Percentiles rank a stretch among this genome's conserved stretches.
phyloP scores from a whole-genome alignment of 2,329 filamentous ascomycete species.

The Sarocladium strictum region DNA sequence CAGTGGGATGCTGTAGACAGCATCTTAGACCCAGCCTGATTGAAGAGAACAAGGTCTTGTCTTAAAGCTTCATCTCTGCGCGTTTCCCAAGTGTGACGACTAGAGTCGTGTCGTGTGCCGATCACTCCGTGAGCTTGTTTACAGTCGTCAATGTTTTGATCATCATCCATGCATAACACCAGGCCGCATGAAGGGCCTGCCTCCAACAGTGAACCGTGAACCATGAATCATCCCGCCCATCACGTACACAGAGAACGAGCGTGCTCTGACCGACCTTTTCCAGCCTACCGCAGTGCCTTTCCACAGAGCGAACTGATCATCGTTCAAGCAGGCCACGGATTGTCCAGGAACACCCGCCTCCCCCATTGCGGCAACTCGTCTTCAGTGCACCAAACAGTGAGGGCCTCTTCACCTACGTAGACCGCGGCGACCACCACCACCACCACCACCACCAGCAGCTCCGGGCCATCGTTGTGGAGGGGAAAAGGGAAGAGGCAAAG shows the following conservation, averaged over 20 bases:
- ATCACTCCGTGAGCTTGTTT: too few species aligned
- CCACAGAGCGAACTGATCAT: background rate
- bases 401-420: background rate
- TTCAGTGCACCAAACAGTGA: background rate
- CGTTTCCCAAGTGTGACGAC: background rate
- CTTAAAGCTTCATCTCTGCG: background rate
- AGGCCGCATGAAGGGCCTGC: background rate
- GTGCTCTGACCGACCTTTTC: too few species aligned
- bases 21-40: background rate
- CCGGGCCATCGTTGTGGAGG: background rate
- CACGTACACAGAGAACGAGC: background rate
- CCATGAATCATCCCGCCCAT: background rate
- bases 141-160: background rate
- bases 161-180: background rate
- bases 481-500: background rate
- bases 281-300: too few species aligned
- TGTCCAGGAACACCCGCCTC: background rate
- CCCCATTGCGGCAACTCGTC: background rate
- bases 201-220: background rate
- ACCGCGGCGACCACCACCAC: too few species aligned
- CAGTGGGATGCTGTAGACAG: constrained; percentile 3
- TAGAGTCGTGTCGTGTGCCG: background rate
- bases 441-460: background rate
- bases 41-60: background rate
- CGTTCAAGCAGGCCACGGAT: background rate